Evolutionary conservation across 1,139 yeast species (phyloP), one percentile per base, ranked within the genome.

Genomic region (Zygotorulaspora mrakii): DNA sequence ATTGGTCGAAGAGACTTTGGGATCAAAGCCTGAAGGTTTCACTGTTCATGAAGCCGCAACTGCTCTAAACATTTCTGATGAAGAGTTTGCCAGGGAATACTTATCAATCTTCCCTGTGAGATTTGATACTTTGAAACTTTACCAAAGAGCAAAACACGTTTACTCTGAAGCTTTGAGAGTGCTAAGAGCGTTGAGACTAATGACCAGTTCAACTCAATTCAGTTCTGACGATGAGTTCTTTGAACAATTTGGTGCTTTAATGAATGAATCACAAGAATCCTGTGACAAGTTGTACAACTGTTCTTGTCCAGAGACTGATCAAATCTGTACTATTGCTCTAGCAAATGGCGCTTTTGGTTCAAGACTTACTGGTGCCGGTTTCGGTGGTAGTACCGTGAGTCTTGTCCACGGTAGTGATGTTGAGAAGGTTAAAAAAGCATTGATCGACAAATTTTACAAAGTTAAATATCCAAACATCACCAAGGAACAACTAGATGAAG

Each of bases 281-380:
- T 71, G 77, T 35, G 64, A 69, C 29, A 51, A 62, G 14, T 63
- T 70, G 35, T 76, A 71, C 61, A 72, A 77, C 43, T 76, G 82
- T 42, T 77, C 86, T 2, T 72, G 74, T 45, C 69, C 68, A 11
- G 79, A 71, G 48, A 71, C 76, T 42, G 78, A 76, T 43, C 62
- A 63, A 7, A 63, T 82, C 26, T 76, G 82, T 56, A 42, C 52
- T 9, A 71, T 81, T 48, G 86, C 85, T 2, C 61, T 68, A 17
- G 58, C 54, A 3, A 69, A 73, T 46, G 88, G 88, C 4, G 68
- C 86, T 1, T 69, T 64, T 45, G 88, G 88, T 17, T 76, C 86
- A 3, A 70, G 89, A 48, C 74, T 80, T 26, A 82, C 89, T 6
- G 89, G 89, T 29, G 88, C 89, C n/a, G 89, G 88, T 7, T 82